Base-by-base conservation (phyloP, 495 filamentous ascomycete species). In the Aspergillus nidulans region DNA sequence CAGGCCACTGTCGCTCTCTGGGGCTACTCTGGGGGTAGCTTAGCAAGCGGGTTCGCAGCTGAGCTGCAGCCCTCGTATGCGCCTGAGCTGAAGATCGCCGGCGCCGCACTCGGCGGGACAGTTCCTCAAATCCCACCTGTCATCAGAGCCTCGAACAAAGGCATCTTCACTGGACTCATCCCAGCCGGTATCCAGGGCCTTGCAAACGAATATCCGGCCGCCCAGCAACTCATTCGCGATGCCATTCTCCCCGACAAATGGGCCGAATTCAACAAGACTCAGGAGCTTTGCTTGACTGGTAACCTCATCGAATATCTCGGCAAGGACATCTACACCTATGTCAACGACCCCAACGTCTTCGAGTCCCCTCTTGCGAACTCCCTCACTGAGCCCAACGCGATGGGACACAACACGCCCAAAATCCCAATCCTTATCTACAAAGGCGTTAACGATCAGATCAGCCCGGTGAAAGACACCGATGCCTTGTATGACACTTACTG, bases 11-110 rank as follows among this genome's bases (percentile, higher is more conserved):
- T 60, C 42, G 63, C 69, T 1, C 56, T 82, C 57, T 82, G 76
- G 76, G 80, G 79, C 18, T 83, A 81, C 58, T 78, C 74, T 9
- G 79, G 80, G 8, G 80, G 79, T 34, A 66, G 68, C 10, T 56
- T 81, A 13, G 77, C 78, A 1, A 76, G 66, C 21, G 74, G 67
- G 28, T 80, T 72, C 57, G 79, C 79, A 1, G 67, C 70, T 4
- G 78, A 81, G 53, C 50, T 81, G 34, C 74, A 76, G 34, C 64
- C 59, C 16, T 56, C 61, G 10, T 83, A 83, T 53, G 77, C 78
- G 3, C 75, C 79, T 3, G 78, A 81, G 46, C 62, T 84, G 1
- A 52, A 65, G 1, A 72, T 82, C 26, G 63, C 56, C 8, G 74
- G 78, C 10, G 72, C 67, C 13, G 74, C 72, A 5, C 49, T 83